Base-by-base conservation (phyloP, 1,284 basidiomycete species). In the Sporisorium exsertum region DNA sequence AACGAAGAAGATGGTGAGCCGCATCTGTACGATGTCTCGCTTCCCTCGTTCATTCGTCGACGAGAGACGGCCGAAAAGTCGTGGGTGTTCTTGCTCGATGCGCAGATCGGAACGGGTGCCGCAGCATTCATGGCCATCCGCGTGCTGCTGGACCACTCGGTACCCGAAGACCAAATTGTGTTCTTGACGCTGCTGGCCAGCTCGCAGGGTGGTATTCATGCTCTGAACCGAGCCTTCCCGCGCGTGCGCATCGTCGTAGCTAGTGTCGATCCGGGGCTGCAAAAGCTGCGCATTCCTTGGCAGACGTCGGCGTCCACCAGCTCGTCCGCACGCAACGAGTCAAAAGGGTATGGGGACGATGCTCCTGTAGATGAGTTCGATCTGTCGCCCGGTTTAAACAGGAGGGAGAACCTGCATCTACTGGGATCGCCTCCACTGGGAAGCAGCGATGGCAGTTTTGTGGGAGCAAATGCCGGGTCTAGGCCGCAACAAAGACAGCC, bases 91-190 rank as follows among this genome's bases (percentile, higher is more conserved):
- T 86, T 99, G n/a, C 88, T 97, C 33, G 96, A 98, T 84, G 93
- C 93, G 4, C 95, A 96, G 91, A 94, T 98, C 85, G 94, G 94
- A 5, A 98, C 95, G 0, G 96, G 92, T 3, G 95, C 96, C 0
- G 91, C 95, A 5, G 95, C 94, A 0, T 92, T 95, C 86, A 98
- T 98, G 96, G 93, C 94, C 0, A 93, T 99, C 64, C 91, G 96
- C n/a, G 90, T 97, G 5, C 88, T 98, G 18, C 89, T 98, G 27
- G 96, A 99, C 83, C 96, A 99, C 81, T 95, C 95, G n/a, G 91
- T 98, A 9, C 89, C 84, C 74, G 90, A 94, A 82, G 89, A 92
- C 50, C 91, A 92, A 49, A 86, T 87, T 59, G 71, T 87, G 35
- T 77, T 87, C 20, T 72, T 95, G 24, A 92, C 93, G 0, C 93